Percentiles rank a stretch among this genome's conserved stretches.
These are phyloP conservation scores for Fusarium penzigii DNA, from an alignment of 2,329 filamentous ascomycete genomes.

Conservation along the genomic window DNA sequence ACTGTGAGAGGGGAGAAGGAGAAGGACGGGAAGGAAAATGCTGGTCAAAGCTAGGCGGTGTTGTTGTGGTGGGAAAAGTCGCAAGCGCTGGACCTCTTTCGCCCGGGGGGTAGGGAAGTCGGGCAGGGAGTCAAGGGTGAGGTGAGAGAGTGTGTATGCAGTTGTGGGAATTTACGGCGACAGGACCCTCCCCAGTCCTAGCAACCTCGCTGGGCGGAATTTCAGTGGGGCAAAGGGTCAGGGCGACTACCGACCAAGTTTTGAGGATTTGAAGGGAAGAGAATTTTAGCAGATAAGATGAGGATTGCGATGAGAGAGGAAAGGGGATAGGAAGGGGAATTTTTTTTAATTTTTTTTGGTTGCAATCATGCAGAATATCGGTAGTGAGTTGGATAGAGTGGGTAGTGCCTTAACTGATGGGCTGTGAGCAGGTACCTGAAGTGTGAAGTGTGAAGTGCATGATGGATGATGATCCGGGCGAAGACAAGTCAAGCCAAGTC, in stretches of 20 bases:
- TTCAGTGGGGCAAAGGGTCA: conserved; percentile 26
- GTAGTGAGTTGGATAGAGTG: too few species aligned
- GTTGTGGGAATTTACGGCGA: conserved; percentile 28
- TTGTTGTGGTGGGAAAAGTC: conserved; percentile 33
- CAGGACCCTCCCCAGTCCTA: conserved; percentile 16
- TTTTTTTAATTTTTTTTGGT: too few species aligned
- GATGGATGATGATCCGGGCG: too few species aligned
- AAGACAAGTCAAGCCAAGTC: too few species aligned
- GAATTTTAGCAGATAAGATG: not conserved
- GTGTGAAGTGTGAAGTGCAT: too few species aligned
- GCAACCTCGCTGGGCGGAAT: conserved; percentile 13
- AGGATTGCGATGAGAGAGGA: too few species aligned
- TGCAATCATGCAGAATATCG: too few species aligned
- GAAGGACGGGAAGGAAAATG: conserved; percentile 13
- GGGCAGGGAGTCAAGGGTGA: conserved; percentile 3
- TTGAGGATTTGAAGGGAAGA: conserved; percentile 21
- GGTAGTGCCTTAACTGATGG: too few species aligned
- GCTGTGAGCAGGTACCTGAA: too few species aligned
- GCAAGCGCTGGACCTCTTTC: conserved; percentile 22
- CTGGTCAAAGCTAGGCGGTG: conserved; percentile 27
- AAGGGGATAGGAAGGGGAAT: too few species aligned
- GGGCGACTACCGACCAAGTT: conserved; percentile 28
- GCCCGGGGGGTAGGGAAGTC: conserved; percentile 21
- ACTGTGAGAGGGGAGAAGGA: conserved; percentile 8
- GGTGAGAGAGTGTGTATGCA: conserved; percentile 23